Evolutionary conservation across 2,329 filamentous ascomycete species (phyloP).

Genomic region (Cladosporium sp.): DNA sequence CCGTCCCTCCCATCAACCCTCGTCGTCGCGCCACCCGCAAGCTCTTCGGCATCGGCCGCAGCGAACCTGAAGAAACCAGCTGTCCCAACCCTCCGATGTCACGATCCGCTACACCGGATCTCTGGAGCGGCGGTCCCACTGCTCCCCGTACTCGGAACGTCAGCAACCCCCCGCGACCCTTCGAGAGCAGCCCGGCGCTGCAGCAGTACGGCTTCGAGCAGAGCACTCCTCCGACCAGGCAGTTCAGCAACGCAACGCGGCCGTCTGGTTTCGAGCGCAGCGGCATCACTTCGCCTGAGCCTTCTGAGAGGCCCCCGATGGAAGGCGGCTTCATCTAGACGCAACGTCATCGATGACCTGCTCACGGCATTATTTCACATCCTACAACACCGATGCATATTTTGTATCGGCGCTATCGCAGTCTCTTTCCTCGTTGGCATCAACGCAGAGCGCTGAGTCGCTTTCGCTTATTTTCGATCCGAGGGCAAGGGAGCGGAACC

Average conservation of each 20-base stretch:
- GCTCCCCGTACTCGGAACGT: neutral
- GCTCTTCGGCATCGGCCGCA: constrained; percentile 25
- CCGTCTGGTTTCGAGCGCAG: constrained; percentile 8
- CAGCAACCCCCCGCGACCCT: constrained; percentile 9
- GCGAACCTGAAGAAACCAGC: constrained; percentile 5
- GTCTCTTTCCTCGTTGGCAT: no score
- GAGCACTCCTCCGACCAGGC: constrained; percentile 1
- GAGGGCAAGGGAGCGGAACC: no score
- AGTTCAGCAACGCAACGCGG: constrained; percentile 4
- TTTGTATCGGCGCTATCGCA: no score
- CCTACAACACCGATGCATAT: no score
- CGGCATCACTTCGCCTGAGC: constrained; percentile 3
- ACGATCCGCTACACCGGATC: constrained; percentile 20
- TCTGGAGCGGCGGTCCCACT: constrained; percentile 12
- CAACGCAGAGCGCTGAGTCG: no score
- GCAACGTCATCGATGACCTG: neutral
- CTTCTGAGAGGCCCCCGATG: constrained; percentile 2
- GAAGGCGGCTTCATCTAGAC: constrained; percentile 11
- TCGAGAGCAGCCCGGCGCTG: constrained; percentile 16
- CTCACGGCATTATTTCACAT: neutral
- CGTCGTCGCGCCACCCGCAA: constrained; percentile 43
- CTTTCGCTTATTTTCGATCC: no score
- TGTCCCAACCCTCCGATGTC: neutral
- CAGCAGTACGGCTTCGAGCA: constrained; percentile 14
- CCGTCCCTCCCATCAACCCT: constrained; percentile 55